Percentiles rank a stretch among this genome's conserved stretches.
Conservation (phyloP, 495 filamentous ascomycete species). For the Aspergillus hancockii region DNA sequence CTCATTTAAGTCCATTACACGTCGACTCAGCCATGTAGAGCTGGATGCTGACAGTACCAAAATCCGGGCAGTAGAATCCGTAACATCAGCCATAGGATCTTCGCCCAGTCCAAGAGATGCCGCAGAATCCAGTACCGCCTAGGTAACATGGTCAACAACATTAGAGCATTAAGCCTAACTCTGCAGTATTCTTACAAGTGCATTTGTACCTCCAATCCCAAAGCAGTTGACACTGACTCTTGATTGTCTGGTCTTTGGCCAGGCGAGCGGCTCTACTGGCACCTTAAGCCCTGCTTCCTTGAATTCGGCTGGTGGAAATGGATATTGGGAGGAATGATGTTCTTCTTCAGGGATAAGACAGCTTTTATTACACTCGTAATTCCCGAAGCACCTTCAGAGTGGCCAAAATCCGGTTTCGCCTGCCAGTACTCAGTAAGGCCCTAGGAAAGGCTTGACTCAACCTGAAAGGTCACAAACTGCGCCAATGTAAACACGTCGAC, state of each 20-base stretch:
- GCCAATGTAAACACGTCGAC: not conserved
- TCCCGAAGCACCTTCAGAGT: constrained; percentile 50
- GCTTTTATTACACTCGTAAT: constrained; percentile 58
- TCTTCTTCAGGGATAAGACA: constrained; percentile 48
- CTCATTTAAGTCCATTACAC: no score
- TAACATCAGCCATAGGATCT: no score
- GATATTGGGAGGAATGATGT: constrained; percentile 47
- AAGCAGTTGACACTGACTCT: constrained; percentile 36
- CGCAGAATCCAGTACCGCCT: no score
- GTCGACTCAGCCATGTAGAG: no score
- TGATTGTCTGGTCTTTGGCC: constrained; percentile 21
- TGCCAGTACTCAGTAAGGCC: not conserved
- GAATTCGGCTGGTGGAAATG: constrained; percentile 16
- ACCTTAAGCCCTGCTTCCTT: constrained; percentile 21
- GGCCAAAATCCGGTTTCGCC: constrained; percentile 53
- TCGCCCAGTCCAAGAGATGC: no score
- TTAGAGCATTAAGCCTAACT: no score
- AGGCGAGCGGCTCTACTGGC: constrained; percentile 22
- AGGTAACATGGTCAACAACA: no score
- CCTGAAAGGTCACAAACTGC: not conserved
- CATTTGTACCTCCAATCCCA: constrained; percentile 32
- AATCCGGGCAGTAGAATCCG: no score
- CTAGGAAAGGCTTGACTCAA: no score
- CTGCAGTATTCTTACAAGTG: constrained; percentile 16
- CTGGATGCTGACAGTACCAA: no score